Evolutionary conservation across 164 flowering plant species (phyloP).

Genomic region (Malania oleifera): DNA sequence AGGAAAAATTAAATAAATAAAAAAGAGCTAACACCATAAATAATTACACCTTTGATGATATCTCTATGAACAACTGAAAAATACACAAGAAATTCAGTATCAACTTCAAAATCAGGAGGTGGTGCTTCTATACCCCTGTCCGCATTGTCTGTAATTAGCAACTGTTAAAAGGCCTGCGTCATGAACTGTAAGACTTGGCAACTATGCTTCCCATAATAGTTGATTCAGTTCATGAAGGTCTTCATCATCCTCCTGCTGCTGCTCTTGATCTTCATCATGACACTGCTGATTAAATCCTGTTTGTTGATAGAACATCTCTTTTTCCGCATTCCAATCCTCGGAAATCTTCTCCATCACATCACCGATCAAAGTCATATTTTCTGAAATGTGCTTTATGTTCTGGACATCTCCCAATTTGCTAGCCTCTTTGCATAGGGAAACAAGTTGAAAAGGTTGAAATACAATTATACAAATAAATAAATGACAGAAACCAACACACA

Average conservation of each 20-base stretch:
- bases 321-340: conserved; percentile 53
- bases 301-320: conserved; percentile 38
- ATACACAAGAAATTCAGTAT: too few species aligned
- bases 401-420: conserved; percentile 43
- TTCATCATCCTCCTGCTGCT: conserved; percentile 17
- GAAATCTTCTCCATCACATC: conserved; percentile 40
- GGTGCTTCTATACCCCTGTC: too few species aligned
- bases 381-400: conserved; percentile 61
- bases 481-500: background rate
- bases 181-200: too few species aligned
- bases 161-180: too few species aligned
- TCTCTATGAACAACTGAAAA: too few species aligned
- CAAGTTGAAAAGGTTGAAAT: background rate
- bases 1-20: too few species aligned
- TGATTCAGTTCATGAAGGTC: conserved; percentile 29
- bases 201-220: conserved; percentile 8
- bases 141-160: too few species aligned
- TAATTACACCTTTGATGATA: too few species aligned
- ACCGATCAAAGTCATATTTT: conserved; percentile 37
- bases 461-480: background rate
- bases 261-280: conserved; percentile 11
- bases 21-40: too few species aligned
- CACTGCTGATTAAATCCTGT: conserved; percentile 24
- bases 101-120: too few species aligned
- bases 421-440: conserved; percentile 41